Conservation (phyloP, 106 monocot species). For the Dendrobium huoshanense region DNA sequence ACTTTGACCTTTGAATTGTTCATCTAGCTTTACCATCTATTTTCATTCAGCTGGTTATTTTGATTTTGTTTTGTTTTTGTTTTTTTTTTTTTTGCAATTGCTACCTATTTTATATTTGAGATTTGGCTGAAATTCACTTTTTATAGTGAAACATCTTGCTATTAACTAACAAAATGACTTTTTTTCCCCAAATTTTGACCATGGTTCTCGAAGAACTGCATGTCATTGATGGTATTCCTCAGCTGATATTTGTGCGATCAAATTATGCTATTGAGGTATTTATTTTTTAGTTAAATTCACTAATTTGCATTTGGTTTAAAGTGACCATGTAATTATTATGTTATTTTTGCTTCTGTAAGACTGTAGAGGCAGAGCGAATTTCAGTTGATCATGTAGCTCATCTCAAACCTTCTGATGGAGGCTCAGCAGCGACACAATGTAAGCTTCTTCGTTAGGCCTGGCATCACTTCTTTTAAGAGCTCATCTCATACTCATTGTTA, state of each 20-base stretch:
- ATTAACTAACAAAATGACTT: neutral
- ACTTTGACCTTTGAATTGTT: neutral
- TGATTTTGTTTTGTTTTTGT: neutral
- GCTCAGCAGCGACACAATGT: constrained; percentile 98
- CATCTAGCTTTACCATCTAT: neutral
- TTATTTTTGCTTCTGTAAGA: constrained; percentile 32
- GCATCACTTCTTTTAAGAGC: neutral
- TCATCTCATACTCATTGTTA: neutral
- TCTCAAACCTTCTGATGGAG: constrained; percentile 98
- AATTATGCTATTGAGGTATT: constrained; percentile 95
- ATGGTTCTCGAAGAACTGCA: constrained; percentile 55
- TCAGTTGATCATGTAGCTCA: constrained; percentile 99
- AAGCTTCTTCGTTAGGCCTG: constrained; percentile 11
- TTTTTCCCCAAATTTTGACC: neutral
- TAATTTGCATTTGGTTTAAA: neutral
- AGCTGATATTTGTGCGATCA: constrained; percentile 92
- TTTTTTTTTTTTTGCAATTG: neutral
- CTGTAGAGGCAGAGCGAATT: constrained; percentile 96
- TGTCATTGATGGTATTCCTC: constrained; percentile 94
- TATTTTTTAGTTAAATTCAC: neutral
- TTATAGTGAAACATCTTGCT: neutral
- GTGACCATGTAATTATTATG: constrained; percentile 1
- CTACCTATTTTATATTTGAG: neutral
- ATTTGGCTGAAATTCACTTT: neutral
- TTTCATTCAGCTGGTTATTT: neutral